Evolutionary conservation across 1,139 yeast genomes (phyloP), one percentile per base, ranked within the genome.

Genomic region (Taphrina deformans): DNA sequence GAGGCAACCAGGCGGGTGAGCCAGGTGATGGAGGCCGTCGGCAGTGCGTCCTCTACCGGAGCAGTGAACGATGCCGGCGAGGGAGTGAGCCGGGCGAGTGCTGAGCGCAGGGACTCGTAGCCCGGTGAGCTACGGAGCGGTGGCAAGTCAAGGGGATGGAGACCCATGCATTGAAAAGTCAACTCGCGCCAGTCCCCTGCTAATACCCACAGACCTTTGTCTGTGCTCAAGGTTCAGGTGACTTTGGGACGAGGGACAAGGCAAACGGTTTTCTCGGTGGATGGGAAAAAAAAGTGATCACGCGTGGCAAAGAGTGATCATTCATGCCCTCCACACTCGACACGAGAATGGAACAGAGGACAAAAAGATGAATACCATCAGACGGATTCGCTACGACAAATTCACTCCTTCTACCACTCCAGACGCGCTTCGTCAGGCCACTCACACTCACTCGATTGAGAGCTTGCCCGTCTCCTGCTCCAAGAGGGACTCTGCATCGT

Each of bases 1-100:
- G 81, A 80, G 0, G 92, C 79, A 0, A 91, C 78, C 0, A 92
- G 74, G 16, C 79, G 76, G 0, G 96, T 88, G 50, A 91, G 78
- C 82, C 91, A 93, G 12, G 55, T 41, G 41, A 48, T 29, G n/a
- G 44, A 26, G 6, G 31, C 16, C 81, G 77, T 66, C 83, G 51
- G 38, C 27, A 59, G 51, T 9, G 56, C 33, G 10, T 27, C 50
- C 7, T 50, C 27, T 9, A 24, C 18, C 10, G 63, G 63, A 24
- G 41, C 12, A 5, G 23, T 12, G 18, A 59, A 59, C 16, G 48
- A 23, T 7, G 56, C 41, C 12, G 56, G 41, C 24, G 55, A 50
- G 5, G 16, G 63, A 10, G n/a, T 18, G 6, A 59, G 40, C 2
- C 14, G 18, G n/a, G 10, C 18, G 12, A 59, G 41, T 2, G 56